phyloP scores from a whole-genome alignment of 768 basidiomycete genomes.

The Rhodosporidiobolus odoratus region DNA sequence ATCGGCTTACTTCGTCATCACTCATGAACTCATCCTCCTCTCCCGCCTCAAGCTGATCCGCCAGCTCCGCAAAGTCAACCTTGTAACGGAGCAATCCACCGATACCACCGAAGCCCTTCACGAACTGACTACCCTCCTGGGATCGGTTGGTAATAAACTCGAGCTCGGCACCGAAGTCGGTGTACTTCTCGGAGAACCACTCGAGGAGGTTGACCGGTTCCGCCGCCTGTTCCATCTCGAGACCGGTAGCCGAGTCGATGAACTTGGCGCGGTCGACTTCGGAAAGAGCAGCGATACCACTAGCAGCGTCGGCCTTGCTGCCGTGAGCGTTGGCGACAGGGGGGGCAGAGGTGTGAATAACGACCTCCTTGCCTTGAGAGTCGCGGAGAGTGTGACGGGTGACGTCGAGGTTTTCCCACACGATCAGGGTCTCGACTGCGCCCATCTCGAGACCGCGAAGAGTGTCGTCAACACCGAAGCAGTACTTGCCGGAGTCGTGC shows the following conservation, averaged over 20 bases:
- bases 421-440: conserved; percentile 91
- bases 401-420: conserved; percentile 96
- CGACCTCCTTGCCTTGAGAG: conserved; percentile 71
- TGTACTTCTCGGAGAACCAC: conserved; percentile 99
- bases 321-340: conserved; percentile 35
- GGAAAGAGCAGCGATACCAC: conserved; percentile 36
- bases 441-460: conserved; percentile 94
- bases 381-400: conserved; percentile 83
- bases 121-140: conserved; percentile 91
- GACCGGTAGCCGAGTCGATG: conserved; percentile 83
- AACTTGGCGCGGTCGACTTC: conserved; percentile 94
- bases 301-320: conserved; percentile 24
- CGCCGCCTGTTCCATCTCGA: conserved; percentile 83
- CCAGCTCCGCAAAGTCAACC: conserved; percentile 84
- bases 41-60: conserved; percentile 46
- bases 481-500: conserved; percentile 90
- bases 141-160: conserved; percentile 86
- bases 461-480: conserved; percentile 95
- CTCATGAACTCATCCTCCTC: conserved; percentile 48
- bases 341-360: conserved; percentile 60
- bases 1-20: not conserved
- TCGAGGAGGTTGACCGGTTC: conserved; percentile 87
- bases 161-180: conserved; percentile 89
- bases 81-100: conserved; percentile 94
- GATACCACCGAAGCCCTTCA: conserved; percentile 97